These are phyloP conservation scores for Nymphaea thermarum DNA, from an alignment of 164 flowering plant genomes.

Conservation along the genomic window DNA sequence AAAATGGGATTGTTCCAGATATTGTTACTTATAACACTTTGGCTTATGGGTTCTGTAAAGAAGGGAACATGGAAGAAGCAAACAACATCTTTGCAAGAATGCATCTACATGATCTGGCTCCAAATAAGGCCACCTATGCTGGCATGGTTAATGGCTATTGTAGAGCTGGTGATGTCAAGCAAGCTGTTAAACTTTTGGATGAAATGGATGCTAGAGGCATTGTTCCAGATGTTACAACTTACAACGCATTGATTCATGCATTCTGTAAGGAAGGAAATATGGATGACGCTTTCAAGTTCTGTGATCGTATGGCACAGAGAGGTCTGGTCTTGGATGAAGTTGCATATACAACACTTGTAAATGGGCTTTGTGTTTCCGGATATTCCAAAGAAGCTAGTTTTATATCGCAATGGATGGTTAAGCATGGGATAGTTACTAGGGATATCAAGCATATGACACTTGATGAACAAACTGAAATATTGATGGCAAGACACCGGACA, in stretches of 20 bases:
- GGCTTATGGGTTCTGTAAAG: constrained; percentile 55
- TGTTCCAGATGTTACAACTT: constrained; percentile 55
- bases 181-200: constrained; percentile 34
- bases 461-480: no score
- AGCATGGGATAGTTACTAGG: constrained; percentile 5
- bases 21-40: constrained; percentile 62
- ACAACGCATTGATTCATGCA: constrained; percentile 36
- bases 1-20: constrained; percentile 41
- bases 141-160: constrained; percentile 54
- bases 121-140: constrained; percentile 63
- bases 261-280: constrained; percentile 35
- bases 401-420: constrained; percentile 8
- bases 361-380: constrained; percentile 18
- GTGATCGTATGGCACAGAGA: constrained; percentile 29
- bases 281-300: constrained; percentile 36
- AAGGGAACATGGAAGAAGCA: constrained; percentile 54
- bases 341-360: constrained; percentile 42
- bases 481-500: no score
- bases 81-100: constrained; percentile 34
- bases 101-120: constrained; percentile 25
- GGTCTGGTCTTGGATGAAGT: constrained; percentile 37
- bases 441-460: constrained; percentile 4
- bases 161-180: constrained; percentile 28
- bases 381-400: constrained; percentile 17
- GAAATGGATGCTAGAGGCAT: constrained; percentile 52